Evolutionary conservation across 129 eudicot genomes (phyloP), one percentile per base, ranked within the genome.

Genomic region (Calendula officinalis): DNA sequence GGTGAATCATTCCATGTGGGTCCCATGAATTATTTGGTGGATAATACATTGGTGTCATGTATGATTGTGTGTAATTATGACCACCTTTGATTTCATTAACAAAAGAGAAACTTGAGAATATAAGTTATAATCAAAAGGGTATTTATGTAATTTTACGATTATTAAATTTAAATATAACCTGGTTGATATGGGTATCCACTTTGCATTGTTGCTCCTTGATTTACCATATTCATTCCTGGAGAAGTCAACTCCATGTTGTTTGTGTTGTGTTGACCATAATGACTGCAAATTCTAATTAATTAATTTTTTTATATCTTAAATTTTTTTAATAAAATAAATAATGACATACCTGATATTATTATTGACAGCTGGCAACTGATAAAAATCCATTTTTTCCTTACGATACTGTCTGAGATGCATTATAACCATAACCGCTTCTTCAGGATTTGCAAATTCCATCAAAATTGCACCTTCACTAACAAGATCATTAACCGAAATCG

Each of bases 391-490:
- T 47, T 64, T 77, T 43, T 81, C 95, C 74, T 68, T 85, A 17
- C 99, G 97, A 56, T 51, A 47, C 48, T 77, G 81, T 60, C 99
- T 75, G 27, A 94, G 77, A 68, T 78, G 88, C 55, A 72, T 74
- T 74, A 86, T 88, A 8, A 76, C 82, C 54, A 71, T 73, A 17
- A 81, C 77, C 43, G 96, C 97, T 69, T 94, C 97, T 79, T 94
- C 99, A 65, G 97, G 95, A 39, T 81, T 73, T 61, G 80, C 84
- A 66, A 88, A 86, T 73, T 94, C 99, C 83, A 94, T 66, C 51
- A 94, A 67, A 35, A 94, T 43, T 12, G 99, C 99, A 65, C 84
- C 83, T 76, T 94, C 96, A 70, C 71, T 83, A 34, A 73, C 65
- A 51, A 94, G 90, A 56, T 94, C 96, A 68, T 69, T 76, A 64